phyloP scores from a whole-genome alignment of 768 basidiomycete species.

The Mycena albidolilacea region DNA sequence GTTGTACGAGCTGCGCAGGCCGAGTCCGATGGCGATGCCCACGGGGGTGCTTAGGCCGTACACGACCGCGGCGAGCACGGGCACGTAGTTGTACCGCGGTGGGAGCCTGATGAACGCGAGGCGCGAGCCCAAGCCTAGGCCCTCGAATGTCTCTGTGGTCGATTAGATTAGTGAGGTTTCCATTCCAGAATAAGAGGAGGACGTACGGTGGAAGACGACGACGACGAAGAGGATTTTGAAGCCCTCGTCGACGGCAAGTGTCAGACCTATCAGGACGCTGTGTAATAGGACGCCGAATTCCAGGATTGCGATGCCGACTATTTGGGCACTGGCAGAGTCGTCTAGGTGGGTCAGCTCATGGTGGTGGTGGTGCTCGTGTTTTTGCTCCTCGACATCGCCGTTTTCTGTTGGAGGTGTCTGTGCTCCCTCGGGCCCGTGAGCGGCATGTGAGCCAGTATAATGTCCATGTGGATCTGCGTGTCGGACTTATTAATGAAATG shows the following conservation, averaged over 20 bases:
- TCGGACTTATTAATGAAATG: conserved; percentile 12
- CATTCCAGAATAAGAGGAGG: background rate
- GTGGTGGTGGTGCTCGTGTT: conserved; percentile 27
- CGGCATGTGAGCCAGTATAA: conserved; percentile 68
- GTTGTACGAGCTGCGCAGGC: conserved; percentile 85
- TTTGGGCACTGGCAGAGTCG: conserved; percentile 71
- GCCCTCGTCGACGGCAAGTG: conserved; percentile 86
- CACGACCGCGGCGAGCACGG: conserved; percentile 70
- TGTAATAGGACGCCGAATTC: conserved; percentile 96
- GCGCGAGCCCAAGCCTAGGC: conserved; percentile 92
- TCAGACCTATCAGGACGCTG: conserved; percentile 90
- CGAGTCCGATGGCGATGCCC: conserved; percentile 90
- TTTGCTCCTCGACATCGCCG: conserved; percentile 18
- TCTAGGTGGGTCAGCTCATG: conserved; percentile 50
- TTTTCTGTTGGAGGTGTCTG: conserved; percentile 32
- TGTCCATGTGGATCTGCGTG: conserved; percentile 78
- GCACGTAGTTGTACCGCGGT: conserved; percentile 66
- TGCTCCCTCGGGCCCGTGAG: conserved; percentile 77
- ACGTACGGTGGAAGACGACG: conserved; percentile 92
- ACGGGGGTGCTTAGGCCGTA: conserved; percentile 89
- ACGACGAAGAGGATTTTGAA: conserved; percentile 93
- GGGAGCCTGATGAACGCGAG: conserved; percentile 83
- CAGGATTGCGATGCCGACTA: conserved; percentile 91
- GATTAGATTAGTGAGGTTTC: background rate
- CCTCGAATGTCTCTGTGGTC: conserved; percentile 86